Evolutionary conservation across 257 asterid genomes (phyloP), one percentile per base, ranked within the genome.

Genomic region (Solanum gandarillasii): DNA sequence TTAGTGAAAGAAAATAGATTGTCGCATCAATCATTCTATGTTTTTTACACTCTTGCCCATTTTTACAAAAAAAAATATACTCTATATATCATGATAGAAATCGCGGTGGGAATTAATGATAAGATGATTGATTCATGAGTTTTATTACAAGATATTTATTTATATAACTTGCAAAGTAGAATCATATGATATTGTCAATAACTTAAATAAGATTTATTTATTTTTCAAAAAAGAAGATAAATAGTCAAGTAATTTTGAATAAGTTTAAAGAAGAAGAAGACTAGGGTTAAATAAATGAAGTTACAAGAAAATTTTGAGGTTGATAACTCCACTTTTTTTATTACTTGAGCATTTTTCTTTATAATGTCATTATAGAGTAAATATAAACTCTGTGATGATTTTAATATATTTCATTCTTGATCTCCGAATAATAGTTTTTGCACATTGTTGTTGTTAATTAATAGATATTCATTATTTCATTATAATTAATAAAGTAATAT

Each of bases 201-300:
- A 6, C 9, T 16, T 52, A 6, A 55, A 6, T 20, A 55, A 6
- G n/a, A 7, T 55, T 21, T 16, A 14, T 46, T 1, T 0, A 1
- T 29, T 2, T 29, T 29, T 2, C 2, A 48, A 14, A 6, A 5
- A 43, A 11, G 0, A 38, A 41, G 46, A 14, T 14, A 2, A 18
- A 18, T 55, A 55, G n/a, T 55, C 65, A 55, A 55, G 0, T 55
- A 55, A 55, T 55, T 55, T 55, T 55, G 9, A 55, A 18, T 2
- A 55, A 6, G 65, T 55, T 55, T 55, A 41, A 41, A 41, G 46
- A 41, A 41, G 46, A 52, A 55, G n/a, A 18, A 6, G n/a, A 6
- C 4, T 0, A 55, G 65, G 10, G 9, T 55, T 52, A 5, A 55
- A 18, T 18, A 55, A 0, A 55, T 18, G 4, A 55, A 55, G n/a